phyloP scores from a whole-genome alignment of 2,329 filamentous ascomycete species.

The Fusarium multiceps region DNA sequence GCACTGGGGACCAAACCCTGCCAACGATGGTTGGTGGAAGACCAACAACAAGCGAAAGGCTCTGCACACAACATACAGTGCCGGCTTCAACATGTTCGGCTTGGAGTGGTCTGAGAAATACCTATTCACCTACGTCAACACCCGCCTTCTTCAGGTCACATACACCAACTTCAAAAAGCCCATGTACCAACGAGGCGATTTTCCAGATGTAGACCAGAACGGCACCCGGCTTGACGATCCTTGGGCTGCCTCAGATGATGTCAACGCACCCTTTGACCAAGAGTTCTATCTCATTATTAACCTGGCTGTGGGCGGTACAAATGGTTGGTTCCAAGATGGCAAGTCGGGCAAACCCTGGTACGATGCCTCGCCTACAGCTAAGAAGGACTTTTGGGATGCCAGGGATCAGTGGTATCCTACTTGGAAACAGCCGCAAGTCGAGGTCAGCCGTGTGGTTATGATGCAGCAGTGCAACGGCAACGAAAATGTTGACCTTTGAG shows the following conservation, averaged over 20 bases:
- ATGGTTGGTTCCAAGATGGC: constrained; percentile 86
- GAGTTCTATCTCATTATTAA: constrained; percentile 82
- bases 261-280: constrained; percentile 79
- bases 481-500: constrained; percentile 54
- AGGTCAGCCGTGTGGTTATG: constrained; percentile 77
- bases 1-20: constrained; percentile 81
- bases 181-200: constrained; percentile 76
- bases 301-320: constrained; percentile 79
- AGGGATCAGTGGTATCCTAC: constrained; percentile 74
- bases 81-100: constrained; percentile 79
- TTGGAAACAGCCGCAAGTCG: constrained; percentile 75
- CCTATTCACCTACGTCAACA: constrained; percentile 87
- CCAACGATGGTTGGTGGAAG: constrained; percentile 83
- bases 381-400: constrained; percentile 80
- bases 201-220: constrained; percentile 72
- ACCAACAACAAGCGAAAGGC: constrained; percentile 82
- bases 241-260: constrained; percentile 70
- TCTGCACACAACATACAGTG: constrained; percentile 78
- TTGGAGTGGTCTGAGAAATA: constrained; percentile 91
- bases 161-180: constrained; percentile 79
- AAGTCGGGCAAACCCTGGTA: constrained; percentile 81
- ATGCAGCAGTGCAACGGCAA: constrained; percentile 74
- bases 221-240: constrained; percentile 72
- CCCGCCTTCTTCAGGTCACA: constrained; percentile 80
- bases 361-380: constrained; percentile 72